These are phyloP conservation scores for Diophrys sp. DNA, from an alignment of 73 alveolate genomes.

Conservation along the genomic window DNA sequence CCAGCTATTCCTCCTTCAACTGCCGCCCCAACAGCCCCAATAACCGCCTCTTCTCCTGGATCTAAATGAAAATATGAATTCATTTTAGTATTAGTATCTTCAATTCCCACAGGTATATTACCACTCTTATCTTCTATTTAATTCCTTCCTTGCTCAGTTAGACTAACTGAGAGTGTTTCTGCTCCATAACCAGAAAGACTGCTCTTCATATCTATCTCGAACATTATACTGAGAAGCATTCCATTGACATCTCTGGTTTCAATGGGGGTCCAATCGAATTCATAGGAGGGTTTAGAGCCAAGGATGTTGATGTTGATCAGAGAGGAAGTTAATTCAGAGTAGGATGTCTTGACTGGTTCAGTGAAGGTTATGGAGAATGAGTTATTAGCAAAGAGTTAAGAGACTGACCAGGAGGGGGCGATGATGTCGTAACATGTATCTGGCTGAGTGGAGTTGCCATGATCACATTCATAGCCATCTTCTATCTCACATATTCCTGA, in stretches of 20 bases:
- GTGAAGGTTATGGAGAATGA: background rate
- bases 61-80: too few relatives aligned
- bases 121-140: too few relatives aligned
- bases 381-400: background rate
- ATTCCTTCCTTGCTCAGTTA: too few relatives aligned
- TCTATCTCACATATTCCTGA: background rate
- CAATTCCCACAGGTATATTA: too few relatives aligned
- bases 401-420: background rate
- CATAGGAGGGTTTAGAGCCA: background rate
- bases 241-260: background rate
- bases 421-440: background rate
- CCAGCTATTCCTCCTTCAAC: too few relatives aligned
- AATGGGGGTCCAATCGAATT: background rate
- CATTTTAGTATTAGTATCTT: too few relatives aligned
- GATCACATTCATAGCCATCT: background rate
- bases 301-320: background rate
- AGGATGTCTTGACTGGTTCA: background rate
- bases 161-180: background rate
- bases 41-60: too few relatives aligned
- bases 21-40: too few relatives aligned
- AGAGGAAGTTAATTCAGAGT: too few relatives aligned
- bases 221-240: background rate
- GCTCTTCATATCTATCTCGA: background rate
- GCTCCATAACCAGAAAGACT: background rate
- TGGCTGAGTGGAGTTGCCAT: constrained; percentile 1